A percentile compares a stretch with the other conserved stretches of the same genome.
Conservation (phyloP, 495 filamentous ascomycete species). For the Penicillium fimorum region DNA sequence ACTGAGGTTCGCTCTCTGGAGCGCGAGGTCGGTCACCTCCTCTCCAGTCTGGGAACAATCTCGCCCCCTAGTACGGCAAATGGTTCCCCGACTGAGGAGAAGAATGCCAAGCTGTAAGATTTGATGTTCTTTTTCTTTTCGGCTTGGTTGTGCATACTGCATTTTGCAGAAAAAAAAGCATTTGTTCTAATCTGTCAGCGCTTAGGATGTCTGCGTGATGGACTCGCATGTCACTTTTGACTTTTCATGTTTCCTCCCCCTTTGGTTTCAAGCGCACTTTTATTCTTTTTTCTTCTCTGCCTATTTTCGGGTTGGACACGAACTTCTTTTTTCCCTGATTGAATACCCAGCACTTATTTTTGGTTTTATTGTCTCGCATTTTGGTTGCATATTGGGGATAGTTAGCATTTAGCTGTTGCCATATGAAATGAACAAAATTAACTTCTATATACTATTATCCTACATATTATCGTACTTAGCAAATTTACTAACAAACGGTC, state of each 20-base stretch:
- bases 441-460: background rate
- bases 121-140: constrained; percentile 13
- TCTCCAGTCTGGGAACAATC: constrained; percentile 41
- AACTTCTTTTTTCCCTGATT: constrained; percentile 15
- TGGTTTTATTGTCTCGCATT: constrained; percentile 5
- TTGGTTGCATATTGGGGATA: constrained; percentile 16
- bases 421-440: constrained; percentile 12
- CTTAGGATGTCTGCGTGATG: constrained; percentile 26
- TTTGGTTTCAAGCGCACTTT: constrained; percentile 37
- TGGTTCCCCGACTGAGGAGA: constrained; percentile 37
- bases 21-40: constrained; percentile 49
- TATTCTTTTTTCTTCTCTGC: constrained; percentile 17
- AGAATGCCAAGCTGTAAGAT: constrained; percentile 46
- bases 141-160: background rate
- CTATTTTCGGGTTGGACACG: constrained; percentile 24
- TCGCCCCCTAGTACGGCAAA: constrained; percentile 25
- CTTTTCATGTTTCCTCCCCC: constrained; percentile 10
- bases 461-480: background rate
- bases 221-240: constrained; percentile 6
- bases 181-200: constrained; percentile 12
- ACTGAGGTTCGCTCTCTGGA: constrained; percentile 58
- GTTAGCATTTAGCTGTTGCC: constrained; percentile 5
- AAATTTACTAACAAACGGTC: too few relatives aligned
- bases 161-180: constrained; percentile 4
- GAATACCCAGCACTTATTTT: constrained; percentile 25